Base-by-base conservation (phyloP, 208 protist genomes). In the Crithidia thermophila region DNA sequence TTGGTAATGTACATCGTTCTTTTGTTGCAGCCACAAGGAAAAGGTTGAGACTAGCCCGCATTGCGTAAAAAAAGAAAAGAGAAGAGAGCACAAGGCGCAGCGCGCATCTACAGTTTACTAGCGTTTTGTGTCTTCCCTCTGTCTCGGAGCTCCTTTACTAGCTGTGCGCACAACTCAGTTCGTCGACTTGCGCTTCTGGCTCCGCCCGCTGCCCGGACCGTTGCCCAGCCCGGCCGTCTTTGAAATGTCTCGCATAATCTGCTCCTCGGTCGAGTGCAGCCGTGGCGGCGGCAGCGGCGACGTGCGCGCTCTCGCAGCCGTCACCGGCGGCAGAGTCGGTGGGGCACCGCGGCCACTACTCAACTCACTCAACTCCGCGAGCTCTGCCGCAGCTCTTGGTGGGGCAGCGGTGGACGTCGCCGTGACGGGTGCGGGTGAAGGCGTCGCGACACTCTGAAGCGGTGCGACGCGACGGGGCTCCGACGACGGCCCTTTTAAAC, bases 231-330 rank as follows among this genome's bases (percentile, higher is more conserved):
- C 7, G 4, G 55, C 57, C 40, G 49, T 67, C 39, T 70, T 77
- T 7, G 58, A 66, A 25, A 77, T 46, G 36, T 55, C 30, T 7
- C 28, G 42, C 68, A 58, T 61, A 47, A 64, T 58, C 46, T 55
- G 34, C 55, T 76, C 61, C 18, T 76, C 60, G 13, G 70, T 76
- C 18, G 70, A 56, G 60, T 69, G 61, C 27, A 76, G 55, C 7
- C 31, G 56, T 8, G 36, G 50, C 10, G 51, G 63, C 10, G 51
- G 63, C 16, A 4, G 4, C n/a, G 36, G 3, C 7, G 21, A 21
- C 40, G 33, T 69, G 21, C 47, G 21, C 28, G 49, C 49, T 8
- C 42, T 47, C 42, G 4, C n/a, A 13, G 30, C 4, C 3, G 28
- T 18, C 16, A 62, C 51, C n/a, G 40, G 57, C 14, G 57, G 57